Evolutionary conservation across 73 alveolate species (phyloP), one percentile per base, ranked within the genome.

Genomic region (Paramecium tetraurelia): DNA sequence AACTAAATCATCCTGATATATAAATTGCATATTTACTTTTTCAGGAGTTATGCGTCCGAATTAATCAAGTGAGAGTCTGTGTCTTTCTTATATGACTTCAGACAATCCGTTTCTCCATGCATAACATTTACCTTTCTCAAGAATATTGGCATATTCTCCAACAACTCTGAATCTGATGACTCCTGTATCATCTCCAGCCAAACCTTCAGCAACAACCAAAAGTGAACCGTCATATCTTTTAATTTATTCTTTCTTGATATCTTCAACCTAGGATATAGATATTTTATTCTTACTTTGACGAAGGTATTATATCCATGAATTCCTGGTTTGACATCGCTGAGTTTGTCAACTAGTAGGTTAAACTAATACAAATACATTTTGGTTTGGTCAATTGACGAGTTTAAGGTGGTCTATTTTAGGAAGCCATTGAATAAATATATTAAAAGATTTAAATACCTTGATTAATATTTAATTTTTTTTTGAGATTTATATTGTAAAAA

Each of bases 101-200:
- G 86, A 72, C 86, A 72, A 72, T 72, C 86, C 86, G 86, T 72
- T 72, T 72, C 86, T 72, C 86, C 86, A 72, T 35, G 86, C 86
- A 72, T 72, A 72, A 72, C 59, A 12, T 40, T 72, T 72, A 16
- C 86, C 86, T 27, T 72, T 72, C 14, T 72, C 86, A 72, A 72
- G 86, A 43, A 72, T 72, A 58, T 12, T 36, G 59, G 86, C 86
- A 72, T 72, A 72, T 40, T 72, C 86, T 72, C 86, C 86, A 72
- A 72, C 31, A 22, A 72, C 86, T 72, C 86, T 72, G 86, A 72
- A 72, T 72, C 68, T 72, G 10, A 72, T 72, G 33, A 72, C 59
- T 14, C 86, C 86, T 29, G 86, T 72, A 9, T 72, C 86, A 40
- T 72, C 86, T 35, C 86, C 86, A 36, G 59, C 57, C 36, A 72